A percentile compares a stretch with the other conserved stretches of the same genome.
Evolutionary conservation across 371 early-diverging fungal genomes (phyloP).

Genomic region (Umbelopsis sp.): DNA sequence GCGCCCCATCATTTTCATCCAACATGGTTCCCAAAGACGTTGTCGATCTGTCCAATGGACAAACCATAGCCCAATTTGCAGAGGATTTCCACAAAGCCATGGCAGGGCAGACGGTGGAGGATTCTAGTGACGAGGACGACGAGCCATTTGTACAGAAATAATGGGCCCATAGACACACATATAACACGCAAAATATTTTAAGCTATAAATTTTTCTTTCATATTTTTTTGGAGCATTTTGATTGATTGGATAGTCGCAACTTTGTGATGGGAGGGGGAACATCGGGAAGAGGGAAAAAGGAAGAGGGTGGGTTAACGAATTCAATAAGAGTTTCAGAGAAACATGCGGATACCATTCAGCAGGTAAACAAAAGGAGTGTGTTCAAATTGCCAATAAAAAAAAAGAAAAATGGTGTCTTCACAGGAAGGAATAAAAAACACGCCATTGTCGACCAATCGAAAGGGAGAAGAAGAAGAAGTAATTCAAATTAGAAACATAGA

Average conservation of each 20-base stretch:
- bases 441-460: constrained; percentile 16
- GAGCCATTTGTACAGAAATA: constrained; percentile 12
- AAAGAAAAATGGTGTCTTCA: constrained; percentile 4
- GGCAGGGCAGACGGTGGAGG: constrained; percentile 21
- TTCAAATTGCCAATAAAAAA: constrained; percentile 14
- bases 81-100: constrained; percentile 61
- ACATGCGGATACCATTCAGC: constrained; percentile 10
- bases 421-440: constrained; percentile 7
- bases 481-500: constrained; percentile 10
- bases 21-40: constrained; percentile 79
- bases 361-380: constrained; percentile 4
- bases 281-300: neutral
- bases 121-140: constrained; percentile 22
- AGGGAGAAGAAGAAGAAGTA: neutral
- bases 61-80: constrained; percentile 76
- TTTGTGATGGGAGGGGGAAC: constrained; percentile 12
- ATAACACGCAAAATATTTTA: neutral
- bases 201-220: constrained; percentile 9
- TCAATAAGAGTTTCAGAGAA: neutral
- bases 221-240: neutral
- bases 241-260: constrained; percentile 15
- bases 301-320: neutral
- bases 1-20: constrained; percentile 61
- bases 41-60: constrained; percentile 75
- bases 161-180: neutral